Evolutionary conservation across 148 eudicot species (phyloP).

Genomic region (Rheum nobile): DNA sequence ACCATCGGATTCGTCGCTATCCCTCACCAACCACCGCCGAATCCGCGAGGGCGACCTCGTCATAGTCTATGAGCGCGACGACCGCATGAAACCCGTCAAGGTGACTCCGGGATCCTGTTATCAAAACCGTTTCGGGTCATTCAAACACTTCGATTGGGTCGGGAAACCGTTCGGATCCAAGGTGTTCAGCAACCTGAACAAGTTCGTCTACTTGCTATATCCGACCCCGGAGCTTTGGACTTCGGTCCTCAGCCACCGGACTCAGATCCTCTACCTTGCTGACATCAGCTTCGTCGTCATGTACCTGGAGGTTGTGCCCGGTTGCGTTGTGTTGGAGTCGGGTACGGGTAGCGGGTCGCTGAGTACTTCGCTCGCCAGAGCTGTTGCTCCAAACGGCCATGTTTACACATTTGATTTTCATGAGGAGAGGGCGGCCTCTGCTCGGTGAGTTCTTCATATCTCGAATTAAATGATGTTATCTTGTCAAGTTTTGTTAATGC

Average conservation of each 20-base stretch:
- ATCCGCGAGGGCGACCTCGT: constrained; percentile 69
- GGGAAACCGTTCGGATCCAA: constrained; percentile 84
- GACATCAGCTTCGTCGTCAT: constrained; percentile 78
- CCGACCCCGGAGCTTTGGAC: constrained; percentile 99
- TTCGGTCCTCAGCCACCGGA: constrained; percentile 79
- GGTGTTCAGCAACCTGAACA: constrained; percentile 66
- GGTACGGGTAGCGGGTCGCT: constrained; percentile 96
- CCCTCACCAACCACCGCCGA: constrained; percentile 37
- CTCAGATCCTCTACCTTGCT: constrained; percentile 85
- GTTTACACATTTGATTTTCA: constrained; percentile 92
- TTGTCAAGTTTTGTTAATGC: no score
- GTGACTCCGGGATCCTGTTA: constrained; percentile 38
- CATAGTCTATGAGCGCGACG: constrained; percentile 72
- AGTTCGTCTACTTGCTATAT: constrained; percentile 75
- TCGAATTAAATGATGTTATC: not conserved
- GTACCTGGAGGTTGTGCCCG: constrained; percentile 83
- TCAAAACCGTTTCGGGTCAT: constrained; percentile 75
- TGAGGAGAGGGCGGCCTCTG: constrained; percentile 76
- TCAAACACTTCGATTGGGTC: constrained; percentile 72
- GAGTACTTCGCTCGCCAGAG: constrained; percentile 74
- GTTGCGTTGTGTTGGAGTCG: constrained; percentile 73
- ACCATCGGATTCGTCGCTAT: constrained; percentile 35
- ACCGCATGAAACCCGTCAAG: constrained; percentile 68
- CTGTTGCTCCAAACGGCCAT: constrained; percentile 71
- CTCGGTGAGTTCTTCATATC: constrained; percentile 40